A percentile compares a stretch with the other conserved stretches of the same genome.
phyloP scores from a whole-genome alignment of 495 filamentous ascomycete genomes.

The Rhizodiscina lignyota region DNA sequence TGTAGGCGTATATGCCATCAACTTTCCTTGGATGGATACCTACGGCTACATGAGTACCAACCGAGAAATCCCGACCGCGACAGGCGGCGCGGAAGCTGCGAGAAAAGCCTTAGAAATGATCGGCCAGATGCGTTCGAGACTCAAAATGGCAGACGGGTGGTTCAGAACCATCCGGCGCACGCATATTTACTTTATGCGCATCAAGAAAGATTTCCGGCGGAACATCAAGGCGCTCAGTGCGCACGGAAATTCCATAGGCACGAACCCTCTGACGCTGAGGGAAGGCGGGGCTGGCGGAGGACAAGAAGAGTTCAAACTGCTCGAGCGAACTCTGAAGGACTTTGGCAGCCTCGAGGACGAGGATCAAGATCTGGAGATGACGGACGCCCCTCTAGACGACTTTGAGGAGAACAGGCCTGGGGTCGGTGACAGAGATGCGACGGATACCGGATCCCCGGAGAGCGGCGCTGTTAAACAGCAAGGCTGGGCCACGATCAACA shows the following conservation, averaged over 20 bases:
- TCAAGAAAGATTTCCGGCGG: slow-evolving; percentile 40
- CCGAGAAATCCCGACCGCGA: slow-evolving; percentile 11
- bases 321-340: slow-evolving; percentile 40
- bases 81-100: slow-evolving; percentile 25
- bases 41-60: slow-evolving; percentile 37
- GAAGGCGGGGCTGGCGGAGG: slow-evolving; percentile 44
- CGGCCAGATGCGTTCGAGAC: slow-evolving; percentile 44
- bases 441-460: slow-evolving; percentile 9
- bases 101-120: slow-evolving; percentile 36
- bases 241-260: background rate
- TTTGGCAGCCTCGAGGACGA: slow-evolving; percentile 35
- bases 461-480: slow-evolving; percentile 6
- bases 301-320: slow-evolving; percentile 52
- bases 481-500: slow-evolving; percentile 19
- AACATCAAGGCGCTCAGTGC: slow-evolving; percentile 3
- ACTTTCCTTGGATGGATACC: slow-evolving; percentile 68
- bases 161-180: slow-evolving; percentile 50
- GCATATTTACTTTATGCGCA: slow-evolving; percentile 47
- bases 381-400: slow-evolving; percentile 5
- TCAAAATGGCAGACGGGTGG: slow-evolving; percentile 58
- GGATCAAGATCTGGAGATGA: slow-evolving; percentile 18
- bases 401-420: background rate
- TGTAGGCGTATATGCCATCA: slow-evolving; percentile 47
- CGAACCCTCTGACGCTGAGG: slow-evolving; percentile 25
- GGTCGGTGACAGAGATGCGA: slow-evolving; percentile 10